phyloP scores from a whole-genome alignment of 2,329 filamentous ascomycete genomes.

The Talaromyces albobiverticillius region DNA sequence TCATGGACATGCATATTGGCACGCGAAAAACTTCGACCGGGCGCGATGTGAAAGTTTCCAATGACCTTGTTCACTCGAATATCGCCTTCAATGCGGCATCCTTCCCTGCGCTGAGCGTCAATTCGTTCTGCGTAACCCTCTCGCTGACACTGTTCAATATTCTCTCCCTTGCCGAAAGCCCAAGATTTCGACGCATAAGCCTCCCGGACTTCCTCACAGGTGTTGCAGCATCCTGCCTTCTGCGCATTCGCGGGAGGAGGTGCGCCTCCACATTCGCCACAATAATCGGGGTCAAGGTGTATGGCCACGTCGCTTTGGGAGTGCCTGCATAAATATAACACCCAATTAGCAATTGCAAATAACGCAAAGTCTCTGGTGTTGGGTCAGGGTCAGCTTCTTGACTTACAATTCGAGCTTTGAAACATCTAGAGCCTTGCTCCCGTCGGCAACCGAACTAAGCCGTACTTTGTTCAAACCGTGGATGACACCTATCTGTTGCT shows the following conservation, averaged over 20 bases:
- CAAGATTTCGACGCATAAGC: constrained; percentile 86
- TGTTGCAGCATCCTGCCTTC: constrained; percentile 93
- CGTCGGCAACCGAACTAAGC: constrained; percentile 67
- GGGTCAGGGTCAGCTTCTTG: neutral
- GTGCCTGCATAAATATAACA: constrained; percentile 52
- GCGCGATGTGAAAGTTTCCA: constrained; percentile 97
- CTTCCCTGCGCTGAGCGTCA: constrained; percentile 83
- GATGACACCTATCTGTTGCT: constrained; percentile 90
- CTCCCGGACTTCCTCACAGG: constrained; percentile 93
- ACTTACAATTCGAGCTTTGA: constrained; percentile 66
- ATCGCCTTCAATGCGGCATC: constrained; percentile 88
- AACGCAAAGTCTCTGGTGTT: neutral
- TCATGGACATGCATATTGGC: constrained; percentile 98
- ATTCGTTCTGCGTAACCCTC: constrained; percentile 91
- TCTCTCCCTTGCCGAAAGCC: constrained; percentile 90
- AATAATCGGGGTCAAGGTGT: constrained; percentile 89
- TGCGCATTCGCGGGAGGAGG: constrained; percentile 64
- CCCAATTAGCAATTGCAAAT: neutral
- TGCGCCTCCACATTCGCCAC: constrained; percentile 89
- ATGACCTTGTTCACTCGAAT: constrained; percentile 97
- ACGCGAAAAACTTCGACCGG: constrained; percentile 91
- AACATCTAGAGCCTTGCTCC: constrained; percentile 70
- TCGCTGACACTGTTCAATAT: constrained; percentile 89
- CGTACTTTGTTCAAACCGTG: constrained; percentile 92
- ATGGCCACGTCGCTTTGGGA: constrained; percentile 63